Base-by-base conservation (phyloP, 1,284 basidiomycete species). In the Leccinum pseudoinsigne region DNA sequence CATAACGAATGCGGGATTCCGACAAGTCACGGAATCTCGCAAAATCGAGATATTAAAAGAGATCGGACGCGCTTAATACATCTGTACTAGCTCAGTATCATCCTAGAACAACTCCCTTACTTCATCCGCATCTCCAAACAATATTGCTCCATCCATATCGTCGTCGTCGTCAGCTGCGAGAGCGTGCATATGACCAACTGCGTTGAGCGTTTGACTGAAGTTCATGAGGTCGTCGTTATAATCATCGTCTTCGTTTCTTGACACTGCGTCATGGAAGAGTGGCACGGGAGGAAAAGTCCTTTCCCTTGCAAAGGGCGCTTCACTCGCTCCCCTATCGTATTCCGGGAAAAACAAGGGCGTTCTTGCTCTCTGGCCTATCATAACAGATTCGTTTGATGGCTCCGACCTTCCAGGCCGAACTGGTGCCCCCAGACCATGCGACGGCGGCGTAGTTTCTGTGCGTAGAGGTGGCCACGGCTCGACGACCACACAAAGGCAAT, bases 91-190 rank as follows among this genome's bases (percentile, higher is more conserved):
- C 60, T 61, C 58, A 42, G 45, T 47, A 38, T 47, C 31, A 55
- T 18, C 62, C 67, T 67, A 74, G 80, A 74, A 85, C 65, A 88
- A 72, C 68, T 87, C 86, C 69, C 79, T 83, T 47, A 78, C 78
- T 76, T 93, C 90, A 69, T 93, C 90, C 40, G 90, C 91, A 74
- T 93, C 90, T 14, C 88, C 91, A 66, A 92, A 90, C 56, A 93
- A 83, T 50, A 87, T 82, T 10, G 82, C 84, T 26, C 86, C 87
- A 62, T 91, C 89, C 68, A 89, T 84, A 59, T 90, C 88, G 58
- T 92, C 89, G 28, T 90, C 89, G 59, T 88, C 86, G n/a, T 90
- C 88, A 23, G 83, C 81, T 31, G 79, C 80, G 2, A 83, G 84
- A 50, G 82, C 79, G 58, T 81, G 77, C 66, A 81, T 76, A 53